These are phyloP conservation scores for Kazachstania taianensis DNA, from an alignment of 805 yeast genomes.

Conservation along the genomic window DNA sequence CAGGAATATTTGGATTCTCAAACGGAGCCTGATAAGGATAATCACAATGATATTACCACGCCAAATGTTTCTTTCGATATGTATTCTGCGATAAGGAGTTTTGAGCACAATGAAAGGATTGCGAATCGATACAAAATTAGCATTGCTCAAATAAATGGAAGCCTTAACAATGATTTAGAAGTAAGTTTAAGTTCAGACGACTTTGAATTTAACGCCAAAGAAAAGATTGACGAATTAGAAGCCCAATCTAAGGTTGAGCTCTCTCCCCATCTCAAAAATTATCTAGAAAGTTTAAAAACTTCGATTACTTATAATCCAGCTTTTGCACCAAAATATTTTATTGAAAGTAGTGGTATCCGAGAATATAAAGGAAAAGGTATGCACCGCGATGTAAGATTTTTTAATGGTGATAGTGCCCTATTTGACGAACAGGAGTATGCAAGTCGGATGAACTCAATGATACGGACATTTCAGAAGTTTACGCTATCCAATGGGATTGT, in stretches of 20 bases:
- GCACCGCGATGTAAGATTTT: conserved; percentile 54
- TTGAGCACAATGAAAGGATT: conserved; percentile 9
- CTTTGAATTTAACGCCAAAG: conserved; percentile 21
- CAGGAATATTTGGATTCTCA: conserved; percentile 6
- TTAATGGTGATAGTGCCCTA: conserved; percentile 37
- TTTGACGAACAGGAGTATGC: conserved; percentile 6
- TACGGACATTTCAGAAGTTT: conserved; percentile 45
- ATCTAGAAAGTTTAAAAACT: conserved; percentile 28
- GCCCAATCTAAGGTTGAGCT: conserved; percentile 9
- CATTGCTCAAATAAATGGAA: conserved; percentile 9
- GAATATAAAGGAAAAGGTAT: conserved; percentile 13
- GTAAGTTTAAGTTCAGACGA: conserved; percentile 14
- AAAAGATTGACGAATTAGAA: conserved; percentile 21
- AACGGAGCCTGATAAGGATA: background rate
- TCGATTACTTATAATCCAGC: conserved; percentile 25
- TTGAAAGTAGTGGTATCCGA: conserved; percentile 10
- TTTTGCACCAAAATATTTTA: conserved; percentile 33
- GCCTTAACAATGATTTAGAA: conserved; percentile 8
- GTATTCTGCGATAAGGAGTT: conserved; percentile 9
- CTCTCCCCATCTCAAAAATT: conserved; percentile 19
- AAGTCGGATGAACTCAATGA: conserved; percentile 32
- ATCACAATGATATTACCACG: background rate
- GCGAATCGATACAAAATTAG: conserved; percentile 7
- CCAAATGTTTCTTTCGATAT: conserved; percentile 16
- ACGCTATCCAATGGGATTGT: conserved; percentile 35